Base-by-base conservation (phyloP, 108 stramenopile species). In the Skeletonema tropicum region DNA sequence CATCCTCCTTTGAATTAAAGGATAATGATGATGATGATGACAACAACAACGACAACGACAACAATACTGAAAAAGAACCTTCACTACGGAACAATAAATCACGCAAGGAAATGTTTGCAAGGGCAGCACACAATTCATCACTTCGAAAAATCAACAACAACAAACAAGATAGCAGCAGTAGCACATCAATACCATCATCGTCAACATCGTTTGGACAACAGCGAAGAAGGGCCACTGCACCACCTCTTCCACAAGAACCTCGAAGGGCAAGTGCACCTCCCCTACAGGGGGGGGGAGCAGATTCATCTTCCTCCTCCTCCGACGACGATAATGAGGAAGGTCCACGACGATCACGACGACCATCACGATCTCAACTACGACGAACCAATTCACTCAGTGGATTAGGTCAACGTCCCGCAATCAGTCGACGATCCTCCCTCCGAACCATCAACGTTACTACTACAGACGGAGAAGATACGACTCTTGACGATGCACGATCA, bases 21-120 rank as follows among this genome's bases (percentile, higher is more conserved):
- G 48, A 48, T 48, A n/a, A 17, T 48, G 6, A 48, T 19, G 17
- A 17, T 48, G 17, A 2, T 48, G 2, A 3, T 6, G 6, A n/a
- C 17, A 19, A n/a, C 6, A 19, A 17, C 15, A 19, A 17, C 0
- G 2, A 48, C 17, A 5, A 6, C 5, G 2, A 19, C 2, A 48
- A 19, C 48, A 48, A 6, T 5, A 19, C 4, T 17, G n/a, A 5
- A 0, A 3, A 3, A 15, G 45, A 11, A 46, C 1, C 33, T 7
- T 3, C 33, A 35, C 38, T 11, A 38, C 38, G 48, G 48, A 19
- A 0, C 17, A 6, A n/a, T n/a, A n/a, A n/a, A n/a, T 48, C 48
- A 17, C 48, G 48, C 17, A 48, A 48, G 48, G 48, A 48, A 48
- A 48, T 48, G 48, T 48, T 48, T 48, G 48, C 48, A 19, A n/a